Evolutionary conservation across 2,329 filamentous ascomycete genomes (phyloP).

Genomic region (Trichoderma afroharzianum): DNA sequence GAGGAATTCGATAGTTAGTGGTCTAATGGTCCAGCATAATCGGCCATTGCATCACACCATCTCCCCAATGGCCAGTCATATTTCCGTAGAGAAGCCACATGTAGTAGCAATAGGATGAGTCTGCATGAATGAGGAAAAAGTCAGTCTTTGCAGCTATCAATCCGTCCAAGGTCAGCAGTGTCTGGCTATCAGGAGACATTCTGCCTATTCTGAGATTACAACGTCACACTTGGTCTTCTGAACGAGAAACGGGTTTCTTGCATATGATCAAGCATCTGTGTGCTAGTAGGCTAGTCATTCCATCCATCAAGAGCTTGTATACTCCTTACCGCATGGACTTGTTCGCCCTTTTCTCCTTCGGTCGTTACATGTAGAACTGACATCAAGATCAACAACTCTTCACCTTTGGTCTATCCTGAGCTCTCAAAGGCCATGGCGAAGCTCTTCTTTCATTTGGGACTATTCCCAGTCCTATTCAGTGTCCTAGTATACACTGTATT

Average conservation of each 20-base stretch:
- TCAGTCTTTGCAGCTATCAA: no score
- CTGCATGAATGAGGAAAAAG: no score
- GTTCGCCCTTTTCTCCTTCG: not conserved
- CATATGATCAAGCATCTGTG: not conserved
- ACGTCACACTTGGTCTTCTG: not conserved
- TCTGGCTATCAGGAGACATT: not conserved
- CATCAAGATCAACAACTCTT: not conserved
- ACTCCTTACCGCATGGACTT: not conserved
- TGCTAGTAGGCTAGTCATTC: not conserved
- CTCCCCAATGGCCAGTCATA: no score
- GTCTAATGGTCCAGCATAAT: no score
- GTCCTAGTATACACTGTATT: not conserved
- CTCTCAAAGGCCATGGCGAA: not conserved
- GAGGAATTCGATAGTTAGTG: no score
- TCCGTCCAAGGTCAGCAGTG: no score
- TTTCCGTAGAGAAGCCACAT: no score
- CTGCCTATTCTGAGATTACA: not conserved
- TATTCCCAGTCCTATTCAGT: not conserved
- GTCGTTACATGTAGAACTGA: not conserved
- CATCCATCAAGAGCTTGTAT: not conserved
- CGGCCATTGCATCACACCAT: no score
- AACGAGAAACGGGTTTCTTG: not conserved
- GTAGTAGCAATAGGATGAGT: no score
- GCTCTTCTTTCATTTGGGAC: not conserved
- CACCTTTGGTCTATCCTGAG: not conserved